Evolutionary conservation across 768 basidiomycete species (phyloP).

Genomic region (Lactarius hatsudake): DNA sequence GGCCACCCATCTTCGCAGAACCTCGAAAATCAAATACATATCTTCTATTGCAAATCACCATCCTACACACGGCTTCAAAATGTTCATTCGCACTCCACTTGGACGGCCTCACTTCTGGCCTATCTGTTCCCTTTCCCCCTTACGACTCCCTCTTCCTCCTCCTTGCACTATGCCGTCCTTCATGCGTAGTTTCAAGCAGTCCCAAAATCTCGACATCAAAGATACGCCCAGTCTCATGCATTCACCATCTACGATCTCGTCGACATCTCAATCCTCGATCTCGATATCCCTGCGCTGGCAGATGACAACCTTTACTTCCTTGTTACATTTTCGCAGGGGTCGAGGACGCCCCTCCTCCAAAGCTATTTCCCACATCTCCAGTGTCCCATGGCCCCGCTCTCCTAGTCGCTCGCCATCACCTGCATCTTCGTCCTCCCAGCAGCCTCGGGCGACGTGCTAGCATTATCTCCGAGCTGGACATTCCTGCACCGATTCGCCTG

Average conservation of each 20-base stretch:
- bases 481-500: neutral
- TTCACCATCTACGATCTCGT: constrained; percentile 17
- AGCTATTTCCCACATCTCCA: constrained; percentile 7
- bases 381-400: constrained; percentile 11
- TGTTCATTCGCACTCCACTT: neutral
- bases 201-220: neutral
- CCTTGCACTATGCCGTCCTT: constrained; percentile 5
- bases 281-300: constrained; percentile 4
- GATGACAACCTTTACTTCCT: neutral
- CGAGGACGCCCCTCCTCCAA: neutral
- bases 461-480: constrained; percentile 17
- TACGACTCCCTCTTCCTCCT: neutral
- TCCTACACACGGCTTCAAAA: neutral
- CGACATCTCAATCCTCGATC: constrained; percentile 9
- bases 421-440: constrained; percentile 26
- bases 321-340: neutral
- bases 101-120: neutral
- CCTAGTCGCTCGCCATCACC: constrained; percentile 26
- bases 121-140: neutral
- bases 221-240: constrained; percentile 10
- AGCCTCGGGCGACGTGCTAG: constrained; percentile 28
- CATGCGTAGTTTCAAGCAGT: neutral
- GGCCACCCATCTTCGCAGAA: neutral
- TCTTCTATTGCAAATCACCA: neutral
- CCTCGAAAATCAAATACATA: neutral